Percentiles rank a stretch among this genome's conserved stretches.
These are phyloP conservation scores for Talaromyces rugulosus DNA, from an alignment of 2,329 filamentous ascomycete species.

Conservation along the genomic window DNA sequence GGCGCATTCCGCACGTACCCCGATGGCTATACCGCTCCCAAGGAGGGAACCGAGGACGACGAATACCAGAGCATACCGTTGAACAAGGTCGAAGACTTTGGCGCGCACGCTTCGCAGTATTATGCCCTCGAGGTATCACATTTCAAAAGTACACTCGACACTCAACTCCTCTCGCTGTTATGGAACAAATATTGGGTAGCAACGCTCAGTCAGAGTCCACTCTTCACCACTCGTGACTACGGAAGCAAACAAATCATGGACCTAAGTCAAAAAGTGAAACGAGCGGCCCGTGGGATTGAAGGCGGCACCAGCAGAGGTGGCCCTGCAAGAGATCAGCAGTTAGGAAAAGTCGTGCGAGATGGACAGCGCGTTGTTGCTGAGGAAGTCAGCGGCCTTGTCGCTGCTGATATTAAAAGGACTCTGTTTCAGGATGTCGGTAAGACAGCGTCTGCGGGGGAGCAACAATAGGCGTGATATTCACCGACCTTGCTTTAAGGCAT, in stretches of 20 bases:
- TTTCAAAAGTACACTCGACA: constrained; percentile 90
- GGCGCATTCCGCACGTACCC: constrained; percentile 93
- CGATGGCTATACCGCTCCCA: constrained; percentile 60
- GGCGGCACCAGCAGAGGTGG: neutral
- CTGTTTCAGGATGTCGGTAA: constrained; percentile 44
- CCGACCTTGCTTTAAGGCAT: neutral
- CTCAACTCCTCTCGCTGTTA: constrained; percentile 76
- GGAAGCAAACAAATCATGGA: constrained; percentile 89
- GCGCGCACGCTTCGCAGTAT: constrained; percentile 84
- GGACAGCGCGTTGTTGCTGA: constrained; percentile 56
- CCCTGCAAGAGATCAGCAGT: constrained; percentile 38
- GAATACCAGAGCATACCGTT: constrained; percentile 64
- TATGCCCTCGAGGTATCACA: constrained; percentile 88
- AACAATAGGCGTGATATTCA: neutral
- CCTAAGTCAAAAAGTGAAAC: constrained; percentile 73
- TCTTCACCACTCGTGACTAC: constrained; percentile 90
- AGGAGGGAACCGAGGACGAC: constrained; percentile 43
- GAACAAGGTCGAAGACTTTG: constrained; percentile 94
- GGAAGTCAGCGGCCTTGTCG: constrained; percentile 45
- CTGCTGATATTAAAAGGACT: constrained; percentile 49
- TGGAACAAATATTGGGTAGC: constrained; percentile 99
- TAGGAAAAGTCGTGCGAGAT: constrained; percentile 53
- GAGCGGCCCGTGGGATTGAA: constrained; percentile 50
- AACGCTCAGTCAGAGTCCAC: constrained; percentile 83
- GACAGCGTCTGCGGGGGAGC: constrained; percentile 6